phyloP scores from a whole-genome alignment of 495 filamentous ascomycete genomes.

The Hyaloscypha variabilis region DNA sequence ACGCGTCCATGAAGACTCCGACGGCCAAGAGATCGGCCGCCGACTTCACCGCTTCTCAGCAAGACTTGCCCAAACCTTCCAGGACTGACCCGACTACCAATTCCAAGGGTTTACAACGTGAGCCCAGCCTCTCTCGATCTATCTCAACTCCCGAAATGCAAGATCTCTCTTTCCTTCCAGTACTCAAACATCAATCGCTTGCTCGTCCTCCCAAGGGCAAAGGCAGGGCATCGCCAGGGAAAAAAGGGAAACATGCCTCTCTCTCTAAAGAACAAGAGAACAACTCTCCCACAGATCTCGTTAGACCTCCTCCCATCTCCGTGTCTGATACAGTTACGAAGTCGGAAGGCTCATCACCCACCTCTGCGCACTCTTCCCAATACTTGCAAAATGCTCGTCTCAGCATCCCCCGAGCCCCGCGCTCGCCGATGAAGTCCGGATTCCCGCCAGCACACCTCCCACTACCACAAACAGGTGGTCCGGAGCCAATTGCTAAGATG shows the following conservation, averaged over 20 bases:
- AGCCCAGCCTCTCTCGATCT: slow-evolving; percentile 35
- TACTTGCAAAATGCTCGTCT: slow-evolving; percentile 42
- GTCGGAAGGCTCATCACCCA: slow-evolving; percentile 15
- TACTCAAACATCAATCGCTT: slow-evolving; percentile 37
- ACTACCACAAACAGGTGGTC: background rate
- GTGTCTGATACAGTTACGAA: slow-evolving; percentile 3
- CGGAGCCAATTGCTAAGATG: slow-evolving; percentile 64
- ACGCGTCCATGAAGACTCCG: slow-evolving; percentile 14
- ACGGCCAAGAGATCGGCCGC: slow-evolving; percentile 15
- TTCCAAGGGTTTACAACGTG: slow-evolving; percentile 9
- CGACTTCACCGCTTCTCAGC: slow-evolving; percentile 8
- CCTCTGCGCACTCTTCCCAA: slow-evolving; percentile 14
- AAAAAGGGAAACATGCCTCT: slow-evolving; percentile 6
- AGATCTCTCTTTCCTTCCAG: slow-evolving; percentile 33
- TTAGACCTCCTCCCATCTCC: slow-evolving; percentile 24
- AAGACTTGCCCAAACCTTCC: background rate
- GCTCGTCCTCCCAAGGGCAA: slow-evolving; percentile 25
- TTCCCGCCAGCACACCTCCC: background rate
- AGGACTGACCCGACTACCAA: background rate
- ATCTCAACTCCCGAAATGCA: slow-evolving; percentile 36
- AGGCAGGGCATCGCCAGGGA: slow-evolving; percentile 22
- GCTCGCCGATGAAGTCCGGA: background rate
- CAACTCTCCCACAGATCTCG: slow-evolving; percentile 21
- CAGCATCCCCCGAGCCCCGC: slow-evolving; percentile 26
- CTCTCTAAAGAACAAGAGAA: slow-evolving; percentile 17